These are phyloP conservation scores for Colletotrichum sp. DNA, from an alignment of 2,329 filamentous ascomycete genomes.

Conservation along the genomic window DNA sequence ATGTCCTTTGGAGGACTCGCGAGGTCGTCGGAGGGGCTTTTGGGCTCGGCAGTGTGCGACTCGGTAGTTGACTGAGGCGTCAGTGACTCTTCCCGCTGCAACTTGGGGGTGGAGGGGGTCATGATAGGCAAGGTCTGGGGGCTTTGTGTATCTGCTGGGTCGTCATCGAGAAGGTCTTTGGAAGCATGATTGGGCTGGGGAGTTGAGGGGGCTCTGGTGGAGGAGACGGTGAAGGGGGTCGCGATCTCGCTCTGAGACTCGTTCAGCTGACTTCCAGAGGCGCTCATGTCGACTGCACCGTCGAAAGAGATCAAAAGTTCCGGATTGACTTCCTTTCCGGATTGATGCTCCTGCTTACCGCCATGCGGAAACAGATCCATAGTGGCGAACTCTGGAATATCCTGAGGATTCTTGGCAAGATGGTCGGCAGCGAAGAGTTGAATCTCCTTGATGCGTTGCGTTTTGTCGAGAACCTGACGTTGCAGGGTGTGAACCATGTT, in stretches of 20 bases:
- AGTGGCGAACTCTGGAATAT: background rate
- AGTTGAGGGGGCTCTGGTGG: background rate
- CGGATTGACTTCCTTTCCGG: background rate
- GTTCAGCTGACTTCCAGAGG: background rate
- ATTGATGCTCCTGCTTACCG: background rate
- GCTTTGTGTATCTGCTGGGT: background rate
- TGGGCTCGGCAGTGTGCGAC: background rate
- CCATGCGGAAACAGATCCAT: background rate
- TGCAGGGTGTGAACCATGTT: background rate
- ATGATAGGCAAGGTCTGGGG: background rate
- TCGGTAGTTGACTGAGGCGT: background rate
- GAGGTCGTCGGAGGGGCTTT: background rate
- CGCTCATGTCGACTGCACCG: background rate
- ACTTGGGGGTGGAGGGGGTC: background rate
- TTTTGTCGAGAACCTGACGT: background rate
- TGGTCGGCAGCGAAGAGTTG: background rate
- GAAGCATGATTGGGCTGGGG: background rate
- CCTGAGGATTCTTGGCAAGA: background rate
- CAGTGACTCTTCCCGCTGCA: background rate
- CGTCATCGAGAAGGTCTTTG: background rate
- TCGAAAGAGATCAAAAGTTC: background rate
- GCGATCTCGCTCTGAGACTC: background rate
- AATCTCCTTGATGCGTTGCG: conserved; percentile 1
- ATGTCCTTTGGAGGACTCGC: background rate
- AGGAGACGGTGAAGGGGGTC: background rate